Evolutionary conservation across 345 rosid species (phyloP).

Genomic region (Populus davidiana): DNA sequence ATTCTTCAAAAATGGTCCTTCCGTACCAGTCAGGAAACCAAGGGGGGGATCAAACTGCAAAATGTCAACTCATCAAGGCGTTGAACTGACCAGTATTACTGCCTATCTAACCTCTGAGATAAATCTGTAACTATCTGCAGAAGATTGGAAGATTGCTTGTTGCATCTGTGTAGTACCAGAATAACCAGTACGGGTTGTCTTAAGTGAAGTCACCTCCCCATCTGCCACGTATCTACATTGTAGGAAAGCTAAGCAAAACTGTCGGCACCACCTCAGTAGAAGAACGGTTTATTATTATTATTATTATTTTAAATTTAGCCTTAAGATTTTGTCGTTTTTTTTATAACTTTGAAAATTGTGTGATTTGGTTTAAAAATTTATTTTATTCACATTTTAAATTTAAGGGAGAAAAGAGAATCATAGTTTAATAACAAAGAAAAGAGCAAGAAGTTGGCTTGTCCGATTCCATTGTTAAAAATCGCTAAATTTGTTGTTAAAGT

Average conservation of each 20-base stretch:
- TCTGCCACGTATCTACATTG: neutral
- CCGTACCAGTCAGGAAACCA: neutral
- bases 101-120: neutral
- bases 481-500: too few relatives aligned
- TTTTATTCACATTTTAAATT: too few relatives aligned
- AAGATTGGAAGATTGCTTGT: neutral
- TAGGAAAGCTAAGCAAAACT: neutral
- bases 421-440: too few relatives aligned
- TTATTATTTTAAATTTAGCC: too few relatives aligned
- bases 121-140: neutral
- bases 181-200: neutral
- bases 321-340: too few relatives aligned
- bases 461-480: too few relatives aligned
- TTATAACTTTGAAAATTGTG: too few relatives aligned
- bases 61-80: neutral
- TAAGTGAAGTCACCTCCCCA: neutral
- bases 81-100: neutral
- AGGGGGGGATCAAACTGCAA: neutral
- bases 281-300: slow-evolving; percentile 50
- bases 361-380: too few relatives aligned
- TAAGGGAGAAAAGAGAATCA: too few relatives aligned
- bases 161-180: neutral
- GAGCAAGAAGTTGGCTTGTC: too few relatives aligned
- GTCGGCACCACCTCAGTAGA: slow-evolving; percentile 52
- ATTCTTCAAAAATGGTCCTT: neutral